These are phyloP conservation scores for Eucalyptus coolabah DNA, from an alignment of 345 rosid genomes.

Conservation along the genomic window DNA sequence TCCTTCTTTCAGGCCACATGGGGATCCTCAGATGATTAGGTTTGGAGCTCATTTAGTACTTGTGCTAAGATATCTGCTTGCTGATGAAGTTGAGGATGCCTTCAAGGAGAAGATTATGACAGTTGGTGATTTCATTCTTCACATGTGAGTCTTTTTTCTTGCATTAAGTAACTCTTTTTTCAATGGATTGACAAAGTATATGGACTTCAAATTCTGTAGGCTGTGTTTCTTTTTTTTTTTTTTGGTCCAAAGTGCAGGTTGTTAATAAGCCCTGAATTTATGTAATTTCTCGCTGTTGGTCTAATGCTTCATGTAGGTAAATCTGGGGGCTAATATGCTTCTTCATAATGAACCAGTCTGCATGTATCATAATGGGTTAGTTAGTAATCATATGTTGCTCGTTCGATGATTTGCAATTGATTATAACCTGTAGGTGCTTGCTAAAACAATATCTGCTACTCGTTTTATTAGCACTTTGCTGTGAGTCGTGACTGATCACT, in stretches of 20 bases:
- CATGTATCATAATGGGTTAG: neutral
- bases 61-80: constrained; percentile 70
- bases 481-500: neutral
- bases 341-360: neutral
- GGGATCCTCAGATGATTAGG: constrained; percentile 92
- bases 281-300: neutral
- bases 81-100: constrained; percentile 62
- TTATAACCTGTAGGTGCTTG: neutral
- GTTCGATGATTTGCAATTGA: neutral
- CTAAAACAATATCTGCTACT: neutral
- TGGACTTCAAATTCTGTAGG: neutral
- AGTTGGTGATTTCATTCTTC: constrained; percentile 89
- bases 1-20: constrained; percentile 63
- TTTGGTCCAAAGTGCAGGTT: too few species aligned
- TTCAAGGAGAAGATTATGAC: constrained; percentile 75
- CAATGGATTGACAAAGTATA: neutral
- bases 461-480: neutral
- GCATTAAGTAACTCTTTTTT: neutral
- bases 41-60: constrained; percentile 95
- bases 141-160: constrained; percentile 43
- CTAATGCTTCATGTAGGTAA: neutral
- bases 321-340: neutral
- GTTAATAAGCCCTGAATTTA: neutral
- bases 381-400: neutral
- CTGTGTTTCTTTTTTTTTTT: too few species aligned